Evolutionary conservation across 139 green algal genomes (phyloP).

Genomic region (Chlamydomonas incerta): DNA sequence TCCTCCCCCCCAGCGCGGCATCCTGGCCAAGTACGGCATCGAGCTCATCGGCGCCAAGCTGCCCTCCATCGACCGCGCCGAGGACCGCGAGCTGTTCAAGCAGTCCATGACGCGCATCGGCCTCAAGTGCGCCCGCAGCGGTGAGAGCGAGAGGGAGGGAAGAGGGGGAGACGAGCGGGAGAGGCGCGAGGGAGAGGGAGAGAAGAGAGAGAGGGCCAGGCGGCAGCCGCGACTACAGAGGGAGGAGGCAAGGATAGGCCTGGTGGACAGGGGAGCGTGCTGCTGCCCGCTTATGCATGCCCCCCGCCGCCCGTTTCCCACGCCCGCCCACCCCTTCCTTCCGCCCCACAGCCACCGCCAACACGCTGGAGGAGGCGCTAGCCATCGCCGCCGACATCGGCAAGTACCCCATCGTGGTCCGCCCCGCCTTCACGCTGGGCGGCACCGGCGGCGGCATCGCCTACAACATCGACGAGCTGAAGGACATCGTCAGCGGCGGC

Average conservation of each 20-base stretch:
- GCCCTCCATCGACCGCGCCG: conserved; percentile 94
- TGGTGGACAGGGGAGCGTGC: too few relatives aligned
- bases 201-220: neutral
- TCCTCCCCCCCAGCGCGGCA: conserved; percentile 61
- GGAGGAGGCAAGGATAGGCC: too few relatives aligned
- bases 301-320: too few relatives aligned
- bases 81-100: conserved; percentile 98
- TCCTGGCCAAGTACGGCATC: conserved; percentile 92
- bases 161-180: neutral
- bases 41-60: conserved; percentile 99
- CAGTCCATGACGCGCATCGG: conserved; percentile 89
- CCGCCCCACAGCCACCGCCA: conserved; percentile 56
- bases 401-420: conserved; percentile 97
- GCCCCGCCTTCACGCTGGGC: conserved; percentile 98
- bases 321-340: too few relatives aligned
- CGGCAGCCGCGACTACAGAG: too few relatives aligned
- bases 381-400: conserved; percentile 79
- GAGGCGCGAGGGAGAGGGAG: neutral
- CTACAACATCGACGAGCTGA: conserved; percentile 99
- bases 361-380: conserved; percentile 76
- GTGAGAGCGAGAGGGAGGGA: neutral
- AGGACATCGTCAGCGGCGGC: conserved; percentile 85
- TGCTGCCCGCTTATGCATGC: too few relatives aligned
- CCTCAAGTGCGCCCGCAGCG: conserved; percentile 64
- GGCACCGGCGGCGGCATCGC: conserved; percentile 98